Base-by-base conservation (phyloP, 108 stramenopile genomes). In the Nannochloropsis gaditana region DNA sequence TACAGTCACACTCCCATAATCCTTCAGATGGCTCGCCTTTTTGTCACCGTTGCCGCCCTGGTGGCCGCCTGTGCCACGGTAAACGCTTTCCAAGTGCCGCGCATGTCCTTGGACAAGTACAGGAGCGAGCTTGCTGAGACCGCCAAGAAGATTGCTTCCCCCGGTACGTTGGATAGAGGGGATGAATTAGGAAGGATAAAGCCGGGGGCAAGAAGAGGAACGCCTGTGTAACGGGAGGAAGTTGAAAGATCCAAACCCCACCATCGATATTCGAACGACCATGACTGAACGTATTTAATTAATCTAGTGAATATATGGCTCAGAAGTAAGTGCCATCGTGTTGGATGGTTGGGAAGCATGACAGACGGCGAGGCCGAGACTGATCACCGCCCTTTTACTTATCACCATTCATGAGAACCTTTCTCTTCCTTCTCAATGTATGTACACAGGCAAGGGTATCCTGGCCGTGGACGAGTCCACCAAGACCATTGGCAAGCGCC, bases 391-490 rank as follows among this genome's bases (percentile, higher is more conserved):
- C 83, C 41, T 43, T 21, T 17, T 44, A 83, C 11, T 15, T 41
- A 83, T 41, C 5, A 42, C 15, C 41, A 84, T 42, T 47, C 43
- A 21, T 6, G 9, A 82, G 85, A 9, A 9, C 10, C 41, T 19
- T n/a, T 15, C 81, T 80, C 9, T 21, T 9, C 5, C n/a, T 9
- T 19, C 19, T 84, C 42, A 11, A 11, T 21, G 5, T 41, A 21
- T 44, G 19, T 9, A 8, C 5, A 82, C 85, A 90, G 90, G 89
- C 84, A 93, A 92, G 91, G 92, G 92, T 31, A 92, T 96, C 84
- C 88, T 94, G 47, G 95, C 95, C 31, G 93, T 92, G 50, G 96
- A 96, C 81, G 96, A 96, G 92, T 91, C 94, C 42, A 92, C 93
- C 45, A 93, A 86, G 45, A 96, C 96, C 15, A 95, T 95, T 83